phyloP scores from a whole-genome alignment of 2,329 filamentous ascomycete genomes.

The Fonsecaea erecta region DNA sequence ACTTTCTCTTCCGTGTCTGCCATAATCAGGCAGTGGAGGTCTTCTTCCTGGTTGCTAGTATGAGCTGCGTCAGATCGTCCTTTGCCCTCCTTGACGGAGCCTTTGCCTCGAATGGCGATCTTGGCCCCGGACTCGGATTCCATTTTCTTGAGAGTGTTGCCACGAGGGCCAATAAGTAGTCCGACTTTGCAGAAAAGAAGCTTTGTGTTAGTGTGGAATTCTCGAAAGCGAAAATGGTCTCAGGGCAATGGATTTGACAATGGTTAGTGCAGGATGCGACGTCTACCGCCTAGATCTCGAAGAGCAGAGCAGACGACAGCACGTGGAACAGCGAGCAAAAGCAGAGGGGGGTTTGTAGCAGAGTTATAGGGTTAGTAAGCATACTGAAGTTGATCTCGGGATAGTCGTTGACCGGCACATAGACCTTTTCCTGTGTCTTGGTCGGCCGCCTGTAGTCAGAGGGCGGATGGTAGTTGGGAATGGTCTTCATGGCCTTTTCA shows the following conservation, averaged over 20 bases:
- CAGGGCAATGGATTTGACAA: conserved; percentile 36
- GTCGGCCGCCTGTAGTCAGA: conserved; percentile 98
- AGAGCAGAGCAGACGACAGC: conserved; percentile 32
- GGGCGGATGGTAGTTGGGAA: conserved; percentile 98
- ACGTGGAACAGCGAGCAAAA: conserved; percentile 50
- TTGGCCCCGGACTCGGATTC: conserved; percentile 96
- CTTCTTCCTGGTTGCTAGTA: conserved; percentile 99
- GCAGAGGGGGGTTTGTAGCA: conserved; percentile 59
- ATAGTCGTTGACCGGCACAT: conserved; percentile 99
- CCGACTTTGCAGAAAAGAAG: conserved; percentile 86
- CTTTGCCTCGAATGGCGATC: conserved; percentile 99
- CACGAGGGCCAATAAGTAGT: conserved; percentile 99
- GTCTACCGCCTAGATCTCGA: conserved; percentile 27
- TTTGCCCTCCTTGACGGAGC: conserved; percentile 99
- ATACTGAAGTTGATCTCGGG: conserved; percentile 99
- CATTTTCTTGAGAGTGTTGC: conserved; percentile 99
- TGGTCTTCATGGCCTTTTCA: conserved; percentile 99
- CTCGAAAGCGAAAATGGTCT: conserved; percentile 39
- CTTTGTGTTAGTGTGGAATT: conserved; percentile 83
- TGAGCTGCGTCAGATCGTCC: conserved; percentile 98
- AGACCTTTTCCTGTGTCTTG: conserved; percentile 99
- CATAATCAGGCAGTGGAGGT: conserved; percentile 99
- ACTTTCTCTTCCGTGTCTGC: conserved; percentile 99
- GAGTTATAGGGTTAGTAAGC: conserved; percentile 98
- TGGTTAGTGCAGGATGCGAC: conserved; percentile 44